Evolutionary conservation across 148 eudicot genomes (phyloP), one percentile per base, ranked within the genome.

Genomic region (Chenopodium berlandieri): DNA sequence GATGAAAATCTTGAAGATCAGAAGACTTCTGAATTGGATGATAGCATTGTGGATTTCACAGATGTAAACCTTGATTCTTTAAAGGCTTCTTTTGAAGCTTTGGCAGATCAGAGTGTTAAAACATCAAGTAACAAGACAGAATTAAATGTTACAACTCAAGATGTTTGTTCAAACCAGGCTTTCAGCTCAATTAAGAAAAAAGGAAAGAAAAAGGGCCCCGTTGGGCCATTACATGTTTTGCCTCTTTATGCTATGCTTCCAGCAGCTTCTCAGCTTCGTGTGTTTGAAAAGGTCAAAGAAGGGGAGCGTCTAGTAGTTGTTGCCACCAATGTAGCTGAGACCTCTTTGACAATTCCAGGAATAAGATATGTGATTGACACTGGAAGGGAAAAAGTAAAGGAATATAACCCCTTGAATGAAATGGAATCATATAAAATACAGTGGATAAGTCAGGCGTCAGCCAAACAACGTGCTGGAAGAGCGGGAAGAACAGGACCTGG

Each of bases 401-500:
- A 86, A 58, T 96, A 89, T 72, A 90, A 94, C 84, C 82, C 88
- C 12, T 81, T 90, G 25, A 96, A 86, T 86, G 99, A 98, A 50
- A 91, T 94, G 90, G 99, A 96, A 86, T 82, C 94, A 14, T 96
- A 87, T 91, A 91, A 96, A 79, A 81, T 96, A 79, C 91, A 94
- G 81, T 92, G 97, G 95, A 94, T 94, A 84, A 96, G 98, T 78
- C 90, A 94, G 82, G 99, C 97, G 19, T 96, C 99, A 65, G 98
- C 98, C 78, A 81, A 88, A 12, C 99, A 96, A 84, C 95, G 98
- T 65, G 94, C 95, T 32, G 98, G 99, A 85, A 90, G 99, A 87
- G 95, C 99, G 75, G 99, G 99, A 88, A 92, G 99, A 89, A 96
- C 99, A 2, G 94, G 95, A 40, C 98, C 99, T 75, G 98, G 98